Evolutionary conservation across 768 basidiomycete genomes (phyloP).

Genomic region (Boletus rubroflammeus): DNA sequence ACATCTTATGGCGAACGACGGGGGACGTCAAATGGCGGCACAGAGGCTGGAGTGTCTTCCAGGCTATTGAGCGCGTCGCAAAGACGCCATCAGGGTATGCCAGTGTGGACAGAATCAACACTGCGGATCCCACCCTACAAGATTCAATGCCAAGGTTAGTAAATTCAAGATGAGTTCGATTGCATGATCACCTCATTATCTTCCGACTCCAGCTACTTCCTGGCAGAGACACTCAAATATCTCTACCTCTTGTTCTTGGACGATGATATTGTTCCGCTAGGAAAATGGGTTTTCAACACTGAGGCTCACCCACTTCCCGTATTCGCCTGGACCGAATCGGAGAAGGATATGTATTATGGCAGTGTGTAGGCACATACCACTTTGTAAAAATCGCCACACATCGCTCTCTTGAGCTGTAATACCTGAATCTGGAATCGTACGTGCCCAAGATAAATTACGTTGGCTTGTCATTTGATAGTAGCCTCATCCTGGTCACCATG

Average conservation of each 20-base stretch:
- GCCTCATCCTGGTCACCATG: background rate
- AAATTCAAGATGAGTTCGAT: background rate
- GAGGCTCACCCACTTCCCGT: conserved; percentile 79
- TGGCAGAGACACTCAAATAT: conserved; percentile 68
- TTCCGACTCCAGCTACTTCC: conserved; percentile 39
- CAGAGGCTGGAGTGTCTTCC: conserved; percentile 67
- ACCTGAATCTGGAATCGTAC: background rate
- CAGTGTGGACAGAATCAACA: conserved; percentile 48
- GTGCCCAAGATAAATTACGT: background rate
- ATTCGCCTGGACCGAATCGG: conserved; percentile 57
- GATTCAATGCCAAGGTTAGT: conserved; percentile 76
- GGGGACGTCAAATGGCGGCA: conserved; percentile 66
- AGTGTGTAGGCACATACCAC: background rate
- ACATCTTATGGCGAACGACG: conserved; percentile 67
- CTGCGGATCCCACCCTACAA: conserved; percentile 33
- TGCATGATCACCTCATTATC: background rate
- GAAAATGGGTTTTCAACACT: conserved; percentile 61
- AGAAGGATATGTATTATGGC: conserved; percentile 38
- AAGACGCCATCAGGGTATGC: conserved; percentile 63
- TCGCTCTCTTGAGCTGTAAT: background rate
- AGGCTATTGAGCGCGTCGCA: conserved; percentile 58
- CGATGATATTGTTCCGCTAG: conserved; percentile 53
- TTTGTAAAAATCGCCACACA: background rate
- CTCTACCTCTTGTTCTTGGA: conserved; percentile 67
- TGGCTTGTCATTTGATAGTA: conserved; percentile 1